A percentile compares a stretch with the other conserved stretches of the same genome.
Conservation (phyloP, 495 filamentous ascomycete genomes). For the Hypoxylon lienhwacheense region DNA sequence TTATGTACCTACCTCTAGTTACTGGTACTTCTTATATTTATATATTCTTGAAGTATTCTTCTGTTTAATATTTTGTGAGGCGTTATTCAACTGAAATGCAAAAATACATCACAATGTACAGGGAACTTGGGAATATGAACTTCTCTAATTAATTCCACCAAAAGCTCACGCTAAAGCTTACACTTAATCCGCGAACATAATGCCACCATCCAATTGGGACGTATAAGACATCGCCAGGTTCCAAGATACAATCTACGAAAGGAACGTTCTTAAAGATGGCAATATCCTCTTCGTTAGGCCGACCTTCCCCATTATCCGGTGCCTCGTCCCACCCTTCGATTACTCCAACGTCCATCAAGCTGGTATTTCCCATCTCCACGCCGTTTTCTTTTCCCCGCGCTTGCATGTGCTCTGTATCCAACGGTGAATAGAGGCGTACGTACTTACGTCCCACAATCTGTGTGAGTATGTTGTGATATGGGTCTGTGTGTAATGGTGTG, state of each 20-base stretch:
- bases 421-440: conserved; percentile 78
- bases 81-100: too few relatives aligned
- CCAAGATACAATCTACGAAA: conserved; percentile 79
- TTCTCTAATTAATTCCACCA: conserved; percentile 87
- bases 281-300: conserved; percentile 10
- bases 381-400: conserved; percentile 66
- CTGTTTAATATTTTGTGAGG: too few relatives aligned
- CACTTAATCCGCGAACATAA: conserved; percentile 83
- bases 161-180: conserved; percentile 94
- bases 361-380: conserved; percentile 94
- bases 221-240: conserved; percentile 82
- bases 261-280: conserved; percentile 57
- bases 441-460: conserved; percentile 94
- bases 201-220: conserved; percentile 99
- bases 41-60: too few relatives aligned
- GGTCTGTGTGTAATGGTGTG: conserved; percentile 90
- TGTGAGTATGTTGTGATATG: conserved; percentile 88
- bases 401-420: conserved; percentile 59
- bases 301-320: conserved; percentile 16
- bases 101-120: too few relatives aligned
- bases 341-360: conserved; percentile 67
- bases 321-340: conserved; percentile 55
- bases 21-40: too few relatives aligned
- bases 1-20: too few relatives aligned
- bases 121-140: too few relatives aligned